Base-by-base conservation (phyloP, 1,139 yeast species). In the Sugiyamaella grinbergsii region DNA sequence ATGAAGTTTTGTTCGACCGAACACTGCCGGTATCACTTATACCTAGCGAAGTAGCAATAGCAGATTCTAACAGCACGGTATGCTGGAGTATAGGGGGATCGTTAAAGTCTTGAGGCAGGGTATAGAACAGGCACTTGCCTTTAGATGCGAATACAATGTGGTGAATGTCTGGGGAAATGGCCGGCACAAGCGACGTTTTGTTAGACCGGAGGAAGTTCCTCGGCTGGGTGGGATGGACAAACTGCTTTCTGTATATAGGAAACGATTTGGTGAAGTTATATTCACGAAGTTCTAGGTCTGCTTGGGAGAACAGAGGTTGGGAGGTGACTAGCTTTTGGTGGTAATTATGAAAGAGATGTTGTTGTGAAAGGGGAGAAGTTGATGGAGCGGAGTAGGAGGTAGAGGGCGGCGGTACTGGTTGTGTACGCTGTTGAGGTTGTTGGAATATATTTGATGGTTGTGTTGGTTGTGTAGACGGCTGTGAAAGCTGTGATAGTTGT, bases 221-320 rank as follows among this genome's bases (percentile, higher is more conserved):
- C 24, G 81, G 80, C 58, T 83, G 91, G 0, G 93, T 83, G 19
- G 78, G 76, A 64, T 78, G 83, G 33, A 83, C 81, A 36, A 79
- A 75, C 47, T 82, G 74, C 62, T 84, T 83, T 51, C 96, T 73
- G 65, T 85, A 87, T 52, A 82, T 79, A 1, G 97, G 97, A 69
- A 88, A 90, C 60, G 94, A 87, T 61, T 83, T 84, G 15, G 83
- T 81, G 67, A 83, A 88, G 51, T 60, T 63, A 50, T 53, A 54
- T 42, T 64, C 68, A 15, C 66, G 61, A 19, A 58, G 58, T 22
- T 62, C 64, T 16, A 49, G 50, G 39, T 58, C 63, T 1, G 62
- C 54, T 18, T 29, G 49, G 3, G 49, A 45, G 20, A 45, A 45
- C 11, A 38, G 36, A 1, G 42, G 43, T 28, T 37, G 49, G 6